Percentiles rank a stretch among this genome's conserved stretches.
Conservation (phyloP, 2,329 filamentous ascomycete genomes). For the Chrysoporthe puriensis region DNA sequence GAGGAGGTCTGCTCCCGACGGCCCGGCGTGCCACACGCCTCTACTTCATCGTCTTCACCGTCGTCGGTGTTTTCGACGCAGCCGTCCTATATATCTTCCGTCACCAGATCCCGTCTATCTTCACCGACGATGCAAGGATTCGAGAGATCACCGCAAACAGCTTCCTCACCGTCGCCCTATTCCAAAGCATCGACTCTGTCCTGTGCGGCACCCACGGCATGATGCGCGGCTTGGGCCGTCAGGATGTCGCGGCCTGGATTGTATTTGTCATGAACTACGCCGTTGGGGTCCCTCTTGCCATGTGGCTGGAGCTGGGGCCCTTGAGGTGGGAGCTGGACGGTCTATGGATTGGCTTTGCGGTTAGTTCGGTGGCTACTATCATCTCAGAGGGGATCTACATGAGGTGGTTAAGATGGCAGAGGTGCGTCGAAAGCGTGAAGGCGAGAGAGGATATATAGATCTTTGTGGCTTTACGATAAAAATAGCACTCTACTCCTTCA, state of each 20-base stretch:
- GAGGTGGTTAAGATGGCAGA: slow-evolving; percentile 32
- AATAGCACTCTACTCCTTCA: neutral
- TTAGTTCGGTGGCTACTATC: slow-evolving; percentile 40
- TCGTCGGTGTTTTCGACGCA: slow-evolving; percentile 41
- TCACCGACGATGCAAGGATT: slow-evolving; percentile 39
- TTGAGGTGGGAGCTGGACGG: slow-evolving; percentile 39
- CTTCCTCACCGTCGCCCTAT: slow-evolving; percentile 39
- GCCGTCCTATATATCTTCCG: slow-evolving; percentile 38
- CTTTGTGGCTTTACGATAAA: neutral
- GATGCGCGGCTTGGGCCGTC: slow-evolving; percentile 44
- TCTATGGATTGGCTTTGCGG: slow-evolving; percentile 41
- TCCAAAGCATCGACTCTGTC: slow-evolving; percentile 42
- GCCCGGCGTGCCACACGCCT: slow-evolving; percentile 39
- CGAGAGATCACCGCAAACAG: slow-evolving; percentile 36
- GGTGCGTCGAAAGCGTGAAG: slow-evolving; percentile 24
- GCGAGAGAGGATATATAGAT: slow-evolving; percentile 21
- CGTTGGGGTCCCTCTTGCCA: slow-evolving; percentile 43
- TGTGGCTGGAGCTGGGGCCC: slow-evolving; percentile 43
- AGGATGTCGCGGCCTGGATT: slow-evolving; percentile 42
- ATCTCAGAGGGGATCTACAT: slow-evolving; percentile 40
- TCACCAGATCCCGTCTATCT: slow-evolving; percentile 36
- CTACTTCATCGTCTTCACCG: slow-evolving; percentile 40
- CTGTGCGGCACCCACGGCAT: slow-evolving; percentile 43
- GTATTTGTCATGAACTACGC: slow-evolving; percentile 43
- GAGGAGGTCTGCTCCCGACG: slow-evolving; percentile 39